Evolutionary conservation across 2,329 filamentous ascomycete species (phyloP).

Genomic region (Aspergillus sclerotialis): DNA sequence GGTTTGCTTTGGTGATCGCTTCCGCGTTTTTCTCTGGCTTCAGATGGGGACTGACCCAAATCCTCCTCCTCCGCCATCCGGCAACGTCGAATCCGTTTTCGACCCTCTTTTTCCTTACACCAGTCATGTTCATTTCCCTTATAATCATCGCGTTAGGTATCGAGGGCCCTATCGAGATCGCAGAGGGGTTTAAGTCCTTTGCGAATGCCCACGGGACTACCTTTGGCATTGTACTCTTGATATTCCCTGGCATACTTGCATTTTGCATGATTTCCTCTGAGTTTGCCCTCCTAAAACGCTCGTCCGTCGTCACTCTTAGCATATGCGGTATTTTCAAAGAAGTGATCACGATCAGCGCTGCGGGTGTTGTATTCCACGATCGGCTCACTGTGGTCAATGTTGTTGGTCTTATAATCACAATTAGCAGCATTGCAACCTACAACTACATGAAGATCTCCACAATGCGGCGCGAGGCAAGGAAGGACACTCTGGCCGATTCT

Average conservation of each 20-base stretch:
- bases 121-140: slow-evolving; percentile 86
- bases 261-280: slow-evolving; percentile 97
- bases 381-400: slow-evolving; percentile 81
- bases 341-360: slow-evolving; percentile 88
- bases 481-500: slow-evolving; percentile 28
- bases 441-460: slow-evolving; percentile 90
- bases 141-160: slow-evolving; percentile 75
- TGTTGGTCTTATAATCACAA: slow-evolving; percentile 78
- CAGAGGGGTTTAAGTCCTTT: slow-evolving; percentile 59
- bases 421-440: slow-evolving; percentile 78
- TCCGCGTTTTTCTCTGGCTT: slow-evolving; percentile 95
- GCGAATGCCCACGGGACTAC: slow-evolving; percentile 60
- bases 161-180: slow-evolving; percentile 67
- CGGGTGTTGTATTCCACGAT: slow-evolving; percentile 82
- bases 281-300: slow-evolving; percentile 90
- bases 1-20: slow-evolving; percentile 86
- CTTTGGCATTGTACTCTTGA: slow-evolving; percentile 62
- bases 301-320: slow-evolving; percentile 88
- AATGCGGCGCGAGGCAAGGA: slow-evolving; percentile 71
- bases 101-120: slow-evolving; percentile 94
- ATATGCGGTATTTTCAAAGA: slow-evolving; percentile 99
- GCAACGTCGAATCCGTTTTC: slow-evolving; percentile 95
- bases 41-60: slow-evolving; percentile 97
- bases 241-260: slow-evolving; percentile 85
- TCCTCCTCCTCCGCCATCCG: slow-evolving; percentile 85